Evolutionary conservation across 192 early-diverging fungal species (phyloP).

Genomic region (Rhizophagus prolifer): DNA sequence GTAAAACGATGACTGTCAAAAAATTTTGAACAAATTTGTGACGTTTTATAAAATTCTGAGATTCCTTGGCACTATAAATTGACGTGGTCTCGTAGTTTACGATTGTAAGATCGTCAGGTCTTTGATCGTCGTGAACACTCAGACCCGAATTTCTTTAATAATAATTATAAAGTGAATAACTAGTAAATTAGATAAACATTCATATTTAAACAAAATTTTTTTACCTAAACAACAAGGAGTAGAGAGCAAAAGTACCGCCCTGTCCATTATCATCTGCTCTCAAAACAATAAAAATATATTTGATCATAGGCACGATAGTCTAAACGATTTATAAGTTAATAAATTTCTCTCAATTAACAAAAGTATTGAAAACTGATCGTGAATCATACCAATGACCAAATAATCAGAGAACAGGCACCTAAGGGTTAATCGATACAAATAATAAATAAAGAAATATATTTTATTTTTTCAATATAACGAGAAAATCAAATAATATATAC

Average conservation of each 20-base stretch:
- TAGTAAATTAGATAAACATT: not conserved
- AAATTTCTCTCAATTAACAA: too few relatives aligned
- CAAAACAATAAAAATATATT: slow-evolving; percentile 29
- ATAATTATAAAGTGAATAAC: not conserved
- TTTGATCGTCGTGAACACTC: not conserved
- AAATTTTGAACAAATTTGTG: not conserved
- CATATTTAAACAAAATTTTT: too few relatives aligned
- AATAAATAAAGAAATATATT: not conserved
- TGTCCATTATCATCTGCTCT: slow-evolving; percentile 61
- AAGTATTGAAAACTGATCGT: too few relatives aligned
- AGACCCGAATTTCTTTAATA: slow-evolving; percentile 8
- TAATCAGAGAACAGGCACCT: slow-evolving; percentile 7
- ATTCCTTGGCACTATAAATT: not conserved
- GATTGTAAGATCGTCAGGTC: slow-evolving; percentile 1
- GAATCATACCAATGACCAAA: slow-evolving; percentile 10
- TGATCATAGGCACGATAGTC: slow-evolving; percentile 19
- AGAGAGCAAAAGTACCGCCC: slow-evolving; percentile 57
- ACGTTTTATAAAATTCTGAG: not conserved
- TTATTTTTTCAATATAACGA: not conserved
- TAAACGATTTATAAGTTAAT: slow-evolving; percentile 33
- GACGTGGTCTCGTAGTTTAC: not conserved
- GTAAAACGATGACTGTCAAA: not conserved
- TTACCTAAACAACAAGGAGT: slow-evolving; percentile 44
- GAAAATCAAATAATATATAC: not conserved
- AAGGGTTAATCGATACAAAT: not conserved